Evolutionary conservation across 805 yeast genomes (phyloP).

Genomic region (Ogataea paraovalis): DNA sequence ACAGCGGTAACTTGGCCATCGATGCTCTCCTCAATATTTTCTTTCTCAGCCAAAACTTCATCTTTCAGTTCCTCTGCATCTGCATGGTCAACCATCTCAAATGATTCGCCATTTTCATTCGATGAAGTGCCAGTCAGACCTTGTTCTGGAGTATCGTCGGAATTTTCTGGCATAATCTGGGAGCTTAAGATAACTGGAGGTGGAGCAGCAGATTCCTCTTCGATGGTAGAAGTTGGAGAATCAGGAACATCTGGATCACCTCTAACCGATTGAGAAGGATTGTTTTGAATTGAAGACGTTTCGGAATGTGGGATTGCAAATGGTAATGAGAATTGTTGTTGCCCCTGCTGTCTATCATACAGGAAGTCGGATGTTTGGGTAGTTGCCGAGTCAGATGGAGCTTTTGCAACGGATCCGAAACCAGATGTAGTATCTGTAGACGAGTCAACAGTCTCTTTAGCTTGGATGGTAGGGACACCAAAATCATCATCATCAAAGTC

Average conservation of each 20-base stretch:
- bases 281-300: conserved; percentile 88
- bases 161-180: conserved; percentile 28
- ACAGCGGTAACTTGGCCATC: background rate
- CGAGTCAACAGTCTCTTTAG: conserved; percentile 16
- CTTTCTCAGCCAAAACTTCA: background rate
- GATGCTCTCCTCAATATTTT: background rate
- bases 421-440: conserved; percentile 21
- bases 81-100: conserved; percentile 50
- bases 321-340: conserved; percentile 32
- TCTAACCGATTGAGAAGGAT: conserved; percentile 86
- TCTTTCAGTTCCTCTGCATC: conserved; percentile 26
- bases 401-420: conserved; percentile 17
- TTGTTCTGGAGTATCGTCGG: conserved; percentile 13
- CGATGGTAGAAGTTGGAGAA: conserved; percentile 34
- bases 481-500: conserved; percentile 27
- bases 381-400: conserved; percentile 38
- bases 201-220: conserved; percentile 28
- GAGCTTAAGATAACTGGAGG: conserved; percentile 25
- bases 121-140: conserved; percentile 9
- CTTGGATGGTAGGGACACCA: conserved; percentile 16
- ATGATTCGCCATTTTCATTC: conserved; percentile 39
- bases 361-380: conserved; percentile 46
- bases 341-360: conserved; percentile 18
- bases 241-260: conserved; percentile 56
- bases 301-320: conserved; percentile 69